Base-by-base conservation (phyloP, 164 flowering plant species). In the Berberis thunbergii region DNA sequence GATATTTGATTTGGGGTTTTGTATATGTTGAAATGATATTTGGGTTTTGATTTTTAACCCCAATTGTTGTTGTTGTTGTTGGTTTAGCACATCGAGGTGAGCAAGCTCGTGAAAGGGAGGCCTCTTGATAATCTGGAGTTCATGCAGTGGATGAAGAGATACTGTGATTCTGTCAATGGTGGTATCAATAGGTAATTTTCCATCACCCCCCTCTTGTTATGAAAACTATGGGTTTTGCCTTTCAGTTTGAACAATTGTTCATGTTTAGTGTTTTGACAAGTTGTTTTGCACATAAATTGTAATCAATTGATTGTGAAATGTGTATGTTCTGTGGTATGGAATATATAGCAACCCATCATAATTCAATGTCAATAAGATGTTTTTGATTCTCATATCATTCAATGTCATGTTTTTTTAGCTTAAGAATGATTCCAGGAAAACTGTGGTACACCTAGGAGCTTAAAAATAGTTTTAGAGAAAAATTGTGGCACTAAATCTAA, bases 61-160 rank as follows among this genome's bases (percentile, higher is more conserved):
- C 38, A 45, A 3, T 6, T 57, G 38, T 50, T 41, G 54, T 58
- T 49, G 7, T 41, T 57, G 8, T 56, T 9, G 41, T 39, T 43
- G 13, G 40, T 40, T 11, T 64, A 95, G 99, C 89, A 95, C 64
- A 88, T 95, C 1, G 99, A 95, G 73, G 99, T 95, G 71, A 91
- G 57, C 81, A 95, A 88, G 78, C 80, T 95, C 3, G 81, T 86
- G 60, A 95, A 95, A 68, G 92, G 96, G 62, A 84, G 99, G 71
- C 97, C 97, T 5, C 85, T 95, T 61, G 99, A 95, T 73, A 95
- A 95, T 69, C 74, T 95, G 84, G 97, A 91, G 77, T 88, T 95
- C 69, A 88, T 95, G 94, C 99, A 95, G 66, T 95, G 99, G 99
- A 82, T 91, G 99, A 95, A 95, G 75, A 78, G 82, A 54, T 95